Base-by-base conservation (phyloP, 2,329 filamentous ascomycete species). In the Penicillium verrucosum region DNA sequence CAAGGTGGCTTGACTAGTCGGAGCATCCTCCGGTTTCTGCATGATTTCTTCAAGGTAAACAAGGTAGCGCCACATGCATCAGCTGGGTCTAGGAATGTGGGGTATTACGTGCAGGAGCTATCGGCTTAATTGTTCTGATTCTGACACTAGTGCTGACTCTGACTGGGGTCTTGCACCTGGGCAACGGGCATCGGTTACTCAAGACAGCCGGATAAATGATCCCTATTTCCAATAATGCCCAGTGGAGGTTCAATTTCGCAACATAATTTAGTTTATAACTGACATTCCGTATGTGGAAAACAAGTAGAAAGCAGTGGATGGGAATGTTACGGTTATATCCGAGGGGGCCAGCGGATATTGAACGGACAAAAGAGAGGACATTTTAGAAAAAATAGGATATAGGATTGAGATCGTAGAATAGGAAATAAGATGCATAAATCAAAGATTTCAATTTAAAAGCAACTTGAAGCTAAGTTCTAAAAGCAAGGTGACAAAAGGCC, bases 1-100 rank as follows among this genome's bases (percentile, higher is more conserved):
- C 23, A 34, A 32, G 4, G 44, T 50, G 49, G 54, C 58, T 59
- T 59, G 47, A 27, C 29, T 60, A 56, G 53, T 54, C 59, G 59
- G 59, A 59, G 57, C 27, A 49, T 49, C 12, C 59, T 60, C 59
- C 59, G 36, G 9, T 43, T 52, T 38, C 45, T 44, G 32, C 40
- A 45, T 50, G 29, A 25, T n/a, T 46, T 47, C 47, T 56, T 52
- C 47, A 51, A n/a, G 14, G 21, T 10, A 8, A 40, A 51, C 29
- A 36, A 32, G 27, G 18, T 18, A 32, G 12, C 42, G 44, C 38
- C 14, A 49, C 27, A 42, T 36, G 12, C 14, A 21, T 21, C 27
- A 27, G 29, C 34, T 50, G 16, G 30, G 27, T n/a, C n/a, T 27
- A 23, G 25, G 29, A 3, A 14, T 16, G 12, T 14, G 14, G n/a